Evolutionary conservation across 352 stramenopile species (phyloP), one percentile per base, ranked within the genome.

Genomic region (Plasmopara muralis): DNA sequence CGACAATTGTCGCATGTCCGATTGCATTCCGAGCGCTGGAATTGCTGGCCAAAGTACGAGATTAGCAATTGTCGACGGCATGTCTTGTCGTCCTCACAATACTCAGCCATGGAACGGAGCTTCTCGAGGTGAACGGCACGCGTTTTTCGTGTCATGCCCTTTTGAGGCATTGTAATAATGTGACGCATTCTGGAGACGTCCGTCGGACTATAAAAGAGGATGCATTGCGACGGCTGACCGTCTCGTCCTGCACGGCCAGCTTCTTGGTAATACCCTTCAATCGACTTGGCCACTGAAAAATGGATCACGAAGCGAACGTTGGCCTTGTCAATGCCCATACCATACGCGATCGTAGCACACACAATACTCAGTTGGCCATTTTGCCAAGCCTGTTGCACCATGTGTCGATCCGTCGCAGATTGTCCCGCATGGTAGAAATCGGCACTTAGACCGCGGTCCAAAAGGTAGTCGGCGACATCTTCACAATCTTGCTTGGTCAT

Each of bases 251-350:
- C 97, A 18, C 97, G 81, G 2, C 97, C 97, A 5, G 86, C 91
- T 70, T 99, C 95, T 68, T 99, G 96, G 72, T 98, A 99, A 71
- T 99, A 99, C 6, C 87, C 95, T 70, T 99, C 97, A 38, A 99
- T 81, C 44, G 85, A 97, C 68, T 92, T 92, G 58, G 83, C 81
- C 45, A 95, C 66, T 29, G 81, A 90, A 55, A 95, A 96, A 72
- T 98, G 90, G 52, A 97, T 79, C 16, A 98, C 90, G 49, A 91
- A 97, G 14, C 88, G 87, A 52, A 97, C 89, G 58, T 97, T 83
- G 25, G 89, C 78, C 61, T 98, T 97, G 72, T 98, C 95, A 63
- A 98, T 98, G 31, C 93, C 93, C 68, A 98, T 88, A 31, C 94
- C 94, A 64, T 98, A 98, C 10, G 92, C 92, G 64, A 98, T 97